phyloP scores from a whole-genome alignment of 2,329 filamentous ascomycete genomes.

The Lecanosticta acicola region DNA sequence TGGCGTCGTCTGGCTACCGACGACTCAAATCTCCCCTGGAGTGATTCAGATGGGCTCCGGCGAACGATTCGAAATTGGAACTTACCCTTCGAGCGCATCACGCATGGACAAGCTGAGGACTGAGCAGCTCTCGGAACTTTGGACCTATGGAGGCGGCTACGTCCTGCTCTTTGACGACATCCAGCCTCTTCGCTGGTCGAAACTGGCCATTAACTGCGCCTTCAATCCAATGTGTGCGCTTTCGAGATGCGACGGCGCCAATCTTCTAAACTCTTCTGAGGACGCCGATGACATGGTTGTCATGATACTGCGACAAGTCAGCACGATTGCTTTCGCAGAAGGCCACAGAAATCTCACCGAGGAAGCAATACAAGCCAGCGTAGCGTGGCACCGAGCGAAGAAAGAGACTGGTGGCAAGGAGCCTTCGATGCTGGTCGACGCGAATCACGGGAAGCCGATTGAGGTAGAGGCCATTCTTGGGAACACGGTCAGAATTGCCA shows the following conservation, averaged over 20 bases:
- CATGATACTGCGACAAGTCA: slow-evolving; percentile 42
- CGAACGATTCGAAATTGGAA: slow-evolving; percentile 48
- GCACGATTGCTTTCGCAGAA: slow-evolving; percentile 36
- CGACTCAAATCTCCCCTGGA: slow-evolving; percentile 44
- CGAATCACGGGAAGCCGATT: slow-evolving; percentile 38
- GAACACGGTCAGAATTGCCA: slow-evolving; percentile 40
- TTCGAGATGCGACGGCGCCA: slow-evolving; percentile 48
- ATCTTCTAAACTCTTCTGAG: slow-evolving; percentile 43
- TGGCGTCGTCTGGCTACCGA: slow-evolving; percentile 1
- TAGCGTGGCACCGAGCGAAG: slow-evolving; percentile 36
- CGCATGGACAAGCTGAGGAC: slow-evolving; percentile 8
- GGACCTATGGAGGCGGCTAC: slow-evolving; percentile 37
- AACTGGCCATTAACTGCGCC: slow-evolving; percentile 54
- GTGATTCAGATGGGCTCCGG: slow-evolving; percentile 43
- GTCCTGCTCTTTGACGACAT: slow-evolving; percentile 49
- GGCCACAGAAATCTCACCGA: slow-evolving; percentile 35
- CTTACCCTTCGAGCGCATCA: slow-evolving; percentile 38
- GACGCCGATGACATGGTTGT: slow-evolving; percentile 34
- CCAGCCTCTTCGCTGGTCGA: slow-evolving; percentile 53
- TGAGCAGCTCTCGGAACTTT: slow-evolving; percentile 12
- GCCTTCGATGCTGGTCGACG: slow-evolving; percentile 48
- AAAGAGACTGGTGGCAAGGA: slow-evolving; percentile 39
- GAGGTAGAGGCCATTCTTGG: slow-evolving; percentile 48
- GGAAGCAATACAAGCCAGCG: slow-evolving; percentile 36
- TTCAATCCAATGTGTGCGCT: slow-evolving; percentile 57